phyloP scores from a whole-genome alignment of 495 filamentous ascomycete genomes.

The Penicillium paxilli region DNA sequence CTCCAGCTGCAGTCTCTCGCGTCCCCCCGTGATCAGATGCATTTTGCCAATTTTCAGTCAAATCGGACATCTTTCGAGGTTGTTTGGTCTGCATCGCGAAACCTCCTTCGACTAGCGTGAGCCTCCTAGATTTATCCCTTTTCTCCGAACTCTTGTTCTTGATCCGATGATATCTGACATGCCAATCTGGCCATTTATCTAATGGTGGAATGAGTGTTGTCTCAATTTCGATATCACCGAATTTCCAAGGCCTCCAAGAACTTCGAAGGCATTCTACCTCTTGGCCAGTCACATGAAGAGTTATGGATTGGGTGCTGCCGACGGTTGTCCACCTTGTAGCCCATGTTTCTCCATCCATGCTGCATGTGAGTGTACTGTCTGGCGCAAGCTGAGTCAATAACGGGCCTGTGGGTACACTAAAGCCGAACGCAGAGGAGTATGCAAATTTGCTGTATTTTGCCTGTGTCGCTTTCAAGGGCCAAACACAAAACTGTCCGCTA shows the following conservation, averaged over 20 bases:
- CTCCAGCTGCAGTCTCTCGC: neutral
- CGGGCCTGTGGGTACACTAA: constrained; percentile 29
- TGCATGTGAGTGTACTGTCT: constrained; percentile 12
- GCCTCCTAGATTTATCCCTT: neutral
- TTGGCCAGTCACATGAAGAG: neutral
- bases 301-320: neutral
- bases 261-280: constrained; percentile 1
- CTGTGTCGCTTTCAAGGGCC: constrained; percentile 67
- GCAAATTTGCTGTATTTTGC: constrained; percentile 75
- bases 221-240: constrained; percentile 4
- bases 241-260: constrained; percentile 16
- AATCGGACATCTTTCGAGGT: neutral
- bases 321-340: neutral
- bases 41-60: neutral
- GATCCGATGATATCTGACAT: constrained; percentile 12
- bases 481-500: constrained; percentile 12
- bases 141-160: neutral
- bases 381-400: constrained; percentile 14
- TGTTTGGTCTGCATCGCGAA: constrained; percentile 15
- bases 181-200: constrained; percentile 13
- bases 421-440: constrained; percentile 67
- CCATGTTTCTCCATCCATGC: constrained; percentile 13
- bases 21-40: neutral
- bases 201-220: constrained; percentile 10
- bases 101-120: constrained; percentile 16